Evolutionary conservation across 768 basidiomycete genomes (phyloP).

Genomic region (Termitomyces sp.): DNA sequence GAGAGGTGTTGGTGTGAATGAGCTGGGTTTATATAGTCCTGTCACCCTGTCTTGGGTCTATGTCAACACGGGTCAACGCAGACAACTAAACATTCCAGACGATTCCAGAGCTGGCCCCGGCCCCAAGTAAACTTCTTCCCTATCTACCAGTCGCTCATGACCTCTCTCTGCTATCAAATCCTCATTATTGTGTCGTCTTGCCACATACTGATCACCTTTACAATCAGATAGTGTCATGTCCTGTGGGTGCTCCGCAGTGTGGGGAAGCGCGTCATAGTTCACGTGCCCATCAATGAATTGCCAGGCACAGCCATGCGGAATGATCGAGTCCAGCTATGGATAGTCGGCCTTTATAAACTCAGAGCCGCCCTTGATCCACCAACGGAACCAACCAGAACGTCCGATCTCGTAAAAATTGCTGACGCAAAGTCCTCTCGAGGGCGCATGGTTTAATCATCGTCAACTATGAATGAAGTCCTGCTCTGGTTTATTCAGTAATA

Average conservation of each 20-base stretch:
- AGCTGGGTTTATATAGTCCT: conserved; percentile 15
- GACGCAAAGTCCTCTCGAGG: too few relatives aligned
- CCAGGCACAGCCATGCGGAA: background rate
- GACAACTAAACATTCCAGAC: conserved; percentile 12
- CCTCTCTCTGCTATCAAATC: background rate
- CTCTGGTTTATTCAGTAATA: too few relatives aligned
- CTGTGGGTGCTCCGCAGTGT: background rate
- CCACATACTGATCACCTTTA: background rate
- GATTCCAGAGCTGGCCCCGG: conserved; percentile 1
- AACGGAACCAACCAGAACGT: background rate
- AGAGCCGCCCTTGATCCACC: background rate
- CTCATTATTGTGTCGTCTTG: background rate
- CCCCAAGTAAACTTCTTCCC: background rate
- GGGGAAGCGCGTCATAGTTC: conserved; percentile 9
- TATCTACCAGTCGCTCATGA: background rate
- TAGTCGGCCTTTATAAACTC: background rate
- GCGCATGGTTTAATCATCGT: too few relatives aligned
- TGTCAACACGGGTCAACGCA: conserved; percentile 15
- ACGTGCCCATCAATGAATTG: conserved; percentile 6
- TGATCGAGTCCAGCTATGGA: background rate
- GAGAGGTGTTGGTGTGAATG: background rate
- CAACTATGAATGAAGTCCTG: too few relatives aligned
- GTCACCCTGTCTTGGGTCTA: conserved; percentile 12
- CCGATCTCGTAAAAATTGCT: background rate
- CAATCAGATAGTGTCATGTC: background rate